Evolutionary conservation across 1,284 basidiomycete species (phyloP).

Genomic region (Ganoderma lucidum): DNA sequence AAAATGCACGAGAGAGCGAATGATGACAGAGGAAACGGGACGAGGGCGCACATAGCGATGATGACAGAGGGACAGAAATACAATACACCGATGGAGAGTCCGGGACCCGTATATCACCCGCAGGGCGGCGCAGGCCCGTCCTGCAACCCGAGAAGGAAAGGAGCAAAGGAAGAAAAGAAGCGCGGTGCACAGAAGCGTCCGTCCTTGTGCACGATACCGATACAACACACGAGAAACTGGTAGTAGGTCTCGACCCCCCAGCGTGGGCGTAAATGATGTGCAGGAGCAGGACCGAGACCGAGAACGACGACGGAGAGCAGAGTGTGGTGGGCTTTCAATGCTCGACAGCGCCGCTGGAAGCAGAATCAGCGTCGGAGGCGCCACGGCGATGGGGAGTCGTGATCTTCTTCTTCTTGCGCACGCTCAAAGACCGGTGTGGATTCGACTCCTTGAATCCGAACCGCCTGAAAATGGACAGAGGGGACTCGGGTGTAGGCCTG

Average conservation of each 20-base stretch:
- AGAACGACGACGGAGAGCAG: too few species aligned
- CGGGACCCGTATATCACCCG: constrained; percentile 4
- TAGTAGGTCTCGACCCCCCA: not conserved
- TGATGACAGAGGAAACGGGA: not conserved
- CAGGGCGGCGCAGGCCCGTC: not conserved
- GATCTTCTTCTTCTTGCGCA: not conserved
- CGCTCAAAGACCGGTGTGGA: not conserved
- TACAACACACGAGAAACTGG: too few species aligned
- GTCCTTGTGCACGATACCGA: not conserved
- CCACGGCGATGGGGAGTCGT: not conserved
- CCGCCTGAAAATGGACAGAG: not conserved
- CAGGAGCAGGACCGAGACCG: not conserved
- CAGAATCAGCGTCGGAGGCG: not conserved
- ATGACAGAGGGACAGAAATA: too few species aligned
- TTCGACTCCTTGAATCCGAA: not conserved
- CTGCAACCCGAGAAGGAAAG: not conserved
- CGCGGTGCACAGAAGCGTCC: not conserved
- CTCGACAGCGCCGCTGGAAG: not conserved
- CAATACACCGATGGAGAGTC: not conserved
- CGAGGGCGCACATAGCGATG: not conserved
- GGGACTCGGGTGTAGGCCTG: too few species aligned
- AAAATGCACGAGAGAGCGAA: not conserved
- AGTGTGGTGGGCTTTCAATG: not conserved
- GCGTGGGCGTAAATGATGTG: not conserved
- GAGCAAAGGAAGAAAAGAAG: not conserved